phyloP scores from a whole-genome alignment of 2,329 filamentous ascomycete species.

The Diaporthe caulivora region DNA sequence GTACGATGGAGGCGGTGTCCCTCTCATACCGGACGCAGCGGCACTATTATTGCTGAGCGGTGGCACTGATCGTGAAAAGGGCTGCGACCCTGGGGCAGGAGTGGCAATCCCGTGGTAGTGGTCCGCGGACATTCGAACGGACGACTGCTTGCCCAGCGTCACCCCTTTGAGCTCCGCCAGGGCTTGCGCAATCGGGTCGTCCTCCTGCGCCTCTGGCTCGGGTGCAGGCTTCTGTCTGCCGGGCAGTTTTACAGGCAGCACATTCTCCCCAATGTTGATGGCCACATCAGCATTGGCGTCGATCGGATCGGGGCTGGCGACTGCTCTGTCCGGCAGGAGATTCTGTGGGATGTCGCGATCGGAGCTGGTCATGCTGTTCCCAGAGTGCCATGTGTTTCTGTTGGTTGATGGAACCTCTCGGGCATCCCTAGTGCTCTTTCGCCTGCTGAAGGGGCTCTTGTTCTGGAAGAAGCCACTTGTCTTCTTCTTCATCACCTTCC shows the following conservation, averaged over 20 bases:
- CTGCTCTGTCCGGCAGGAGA: slow-evolving; percentile 55
- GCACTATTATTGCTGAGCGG: slow-evolving; percentile 54
- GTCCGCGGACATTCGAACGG: slow-evolving; percentile 91
- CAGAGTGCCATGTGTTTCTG: slow-evolving; percentile 71
- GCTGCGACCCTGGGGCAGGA: slow-evolving; percentile 71
- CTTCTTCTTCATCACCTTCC: slow-evolving; percentile 72
- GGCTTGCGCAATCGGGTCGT: slow-evolving; percentile 93
- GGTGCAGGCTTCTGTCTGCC: slow-evolving; percentile 67
- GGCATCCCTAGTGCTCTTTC: slow-evolving; percentile 90
- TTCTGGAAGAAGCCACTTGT: slow-evolving; percentile 93
- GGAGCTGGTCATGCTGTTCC: slow-evolving; percentile 41
- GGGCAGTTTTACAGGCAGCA: slow-evolving; percentile 90
- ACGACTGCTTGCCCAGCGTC: slow-evolving; percentile 80
- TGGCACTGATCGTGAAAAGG: slow-evolving; percentile 57
- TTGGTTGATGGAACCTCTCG: slow-evolving; percentile 69
- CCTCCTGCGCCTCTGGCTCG: slow-evolving; percentile 64
- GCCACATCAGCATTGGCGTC: slow-evolving; percentile 94
- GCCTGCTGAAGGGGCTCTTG: slow-evolving; percentile 85
- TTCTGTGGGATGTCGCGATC: slow-evolving; percentile 55
- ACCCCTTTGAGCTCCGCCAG: slow-evolving; percentile 93
- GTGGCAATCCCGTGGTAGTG: slow-evolving; percentile 94
- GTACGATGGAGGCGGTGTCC: slow-evolving; percentile 89
- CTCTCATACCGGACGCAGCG: slow-evolving; percentile 70
- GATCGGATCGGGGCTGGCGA: slow-evolving; percentile 82
- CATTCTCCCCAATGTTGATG: slow-evolving; percentile 94